These are phyloP conservation scores for Nothophaeocryptopus gaeumannii DNA, from an alignment of 2,329 filamentous ascomycete species.

Conservation along the genomic window DNA sequence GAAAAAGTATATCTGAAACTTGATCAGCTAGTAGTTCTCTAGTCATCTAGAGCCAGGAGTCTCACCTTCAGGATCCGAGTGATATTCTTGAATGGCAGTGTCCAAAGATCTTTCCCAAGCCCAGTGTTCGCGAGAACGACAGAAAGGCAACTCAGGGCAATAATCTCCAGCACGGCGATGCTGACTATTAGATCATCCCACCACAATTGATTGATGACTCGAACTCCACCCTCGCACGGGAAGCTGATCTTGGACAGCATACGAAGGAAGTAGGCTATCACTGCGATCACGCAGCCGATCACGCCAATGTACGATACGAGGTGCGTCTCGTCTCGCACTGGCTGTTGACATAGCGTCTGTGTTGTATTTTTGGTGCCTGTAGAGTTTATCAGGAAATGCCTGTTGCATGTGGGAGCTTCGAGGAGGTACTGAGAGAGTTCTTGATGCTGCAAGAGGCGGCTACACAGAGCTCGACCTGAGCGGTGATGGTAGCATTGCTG, in stretches of 20 bases:
- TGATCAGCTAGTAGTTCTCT: not conserved
- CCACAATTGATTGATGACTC: constrained; percentile 10
- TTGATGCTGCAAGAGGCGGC: constrained; percentile 3
- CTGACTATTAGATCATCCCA: constrained; percentile 21
- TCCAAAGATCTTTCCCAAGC: constrained; percentile 27
- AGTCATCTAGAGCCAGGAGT: too few species aligned
- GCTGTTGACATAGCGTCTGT: constrained; percentile 13
- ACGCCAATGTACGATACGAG: constrained; percentile 14
- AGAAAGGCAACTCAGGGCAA: constrained; percentile 10
- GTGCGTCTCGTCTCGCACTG: constrained; percentile 13
- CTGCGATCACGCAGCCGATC: constrained; percentile 13
- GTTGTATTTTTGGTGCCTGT: constrained; percentile 21
- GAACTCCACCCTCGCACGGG: constrained; percentile 1
- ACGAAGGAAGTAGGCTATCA: constrained; percentile 15
- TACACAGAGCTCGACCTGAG: constrained; percentile 3
- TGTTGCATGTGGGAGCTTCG: not conserved
- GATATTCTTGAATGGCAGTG: constrained; percentile 18
- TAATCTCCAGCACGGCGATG: constrained; percentile 16
- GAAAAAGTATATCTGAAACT: constrained; percentile 14
- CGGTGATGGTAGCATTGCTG: constrained; percentile 6
- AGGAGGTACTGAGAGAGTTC: constrained; percentile 8
- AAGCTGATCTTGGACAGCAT: constrained; percentile 17
- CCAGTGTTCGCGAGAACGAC: constrained; percentile 20
- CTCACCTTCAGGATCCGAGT: constrained; percentile 16
- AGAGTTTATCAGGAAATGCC: not conserved